Evolutionary conservation across 805 yeast species (phyloP).

Genomic region (Ogataea nakhonphanomensis): DNA sequence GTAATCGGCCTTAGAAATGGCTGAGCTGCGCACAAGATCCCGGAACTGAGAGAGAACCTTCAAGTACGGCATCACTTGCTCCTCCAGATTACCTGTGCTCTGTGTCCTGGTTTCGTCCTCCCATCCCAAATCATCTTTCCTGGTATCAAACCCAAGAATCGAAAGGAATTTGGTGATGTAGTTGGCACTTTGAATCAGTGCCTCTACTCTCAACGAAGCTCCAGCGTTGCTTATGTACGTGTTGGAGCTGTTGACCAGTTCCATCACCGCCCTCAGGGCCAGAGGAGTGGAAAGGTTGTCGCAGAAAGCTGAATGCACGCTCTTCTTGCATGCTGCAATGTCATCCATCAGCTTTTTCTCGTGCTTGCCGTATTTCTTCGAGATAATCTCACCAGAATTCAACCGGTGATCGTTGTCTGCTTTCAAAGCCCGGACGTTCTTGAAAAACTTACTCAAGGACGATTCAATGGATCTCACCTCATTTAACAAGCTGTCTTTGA

Average conservation of each 20-base stretch:
- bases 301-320: slow-evolving; percentile 75
- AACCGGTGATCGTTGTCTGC: slow-evolving; percentile 57
- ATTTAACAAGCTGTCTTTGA: slow-evolving; percentile 71
- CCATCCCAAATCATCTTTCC: slow-evolving; percentile 83
- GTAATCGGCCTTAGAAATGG: slow-evolving; percentile 57
- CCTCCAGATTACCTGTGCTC: slow-evolving; percentile 46
- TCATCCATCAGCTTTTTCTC: slow-evolving; percentile 50
- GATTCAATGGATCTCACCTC: slow-evolving; percentile 80
- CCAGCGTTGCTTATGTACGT: slow-evolving; percentile 60
- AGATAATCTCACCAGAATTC: slow-evolving; percentile 46
- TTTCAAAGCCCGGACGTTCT: slow-evolving; percentile 77
- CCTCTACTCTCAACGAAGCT: slow-evolving; percentile 58
- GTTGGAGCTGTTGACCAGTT: slow-evolving; percentile 68
- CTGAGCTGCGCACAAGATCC: slow-evolving; percentile 71
- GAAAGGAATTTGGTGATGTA: slow-evolving; percentile 70
- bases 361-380: slow-evolving; percentile 54
- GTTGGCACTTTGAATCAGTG: slow-evolving; percentile 56
- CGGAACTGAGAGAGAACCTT: slow-evolving; percentile 76
- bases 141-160: slow-evolving; percentile 71
- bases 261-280: slow-evolving; percentile 63
- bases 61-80: slow-evolving; percentile 72
- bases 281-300: slow-evolving; percentile 83
- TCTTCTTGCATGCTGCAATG: slow-evolving; percentile 49
- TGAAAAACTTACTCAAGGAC: slow-evolving; percentile 76
- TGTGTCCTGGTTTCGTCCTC: slow-evolving; percentile 33